Base-by-base conservation (phyloP, 352 stramenopile genomes). In the Saprolegnia parasitica region DNA sequence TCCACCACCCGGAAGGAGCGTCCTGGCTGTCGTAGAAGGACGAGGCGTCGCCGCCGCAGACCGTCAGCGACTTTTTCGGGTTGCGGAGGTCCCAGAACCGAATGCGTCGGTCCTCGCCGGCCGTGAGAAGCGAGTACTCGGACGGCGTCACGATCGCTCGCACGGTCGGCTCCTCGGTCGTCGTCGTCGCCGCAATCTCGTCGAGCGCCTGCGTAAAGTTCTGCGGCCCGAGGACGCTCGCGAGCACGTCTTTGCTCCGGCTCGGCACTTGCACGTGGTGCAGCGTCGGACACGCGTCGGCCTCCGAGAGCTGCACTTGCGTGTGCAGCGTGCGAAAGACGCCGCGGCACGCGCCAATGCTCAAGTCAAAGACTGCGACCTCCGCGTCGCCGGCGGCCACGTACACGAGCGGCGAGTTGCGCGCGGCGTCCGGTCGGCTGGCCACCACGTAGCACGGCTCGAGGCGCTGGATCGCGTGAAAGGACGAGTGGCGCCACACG, bases 1-100 rank as follows among this genome's bases (percentile, higher is more conserved):
- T 82, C 87, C 87, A 96, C 87, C 87, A 96, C 63, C 92, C 87
- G 20, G 71, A 80, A 0, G 83, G 84, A 2, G 87, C 83, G 0
- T 71, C 75, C 63, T 94, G 86, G 72, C 89, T 93, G 70, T 94
- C 86, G 76, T 95, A 96, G 47, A 93, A 93, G 8, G 85, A 90
- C 65, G 85, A 80, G 55, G 91, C 85, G 42, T 80, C 79, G 55
- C 95, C 87, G 26, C 96, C 95, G 50, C 81, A 97, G 16, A 98
- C 81, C 20, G 89, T 97, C 77, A 95, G 98, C 68, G 92, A 98
- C 72, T 96, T 88, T 45, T 95, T 96, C 26, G 93, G 84, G 24
- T 92, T 91, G 39, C 81, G 88, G 65, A 99, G 96, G 76, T 99
- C 94, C 96, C 96, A 99, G 79, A 98, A 98, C 29, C 96, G 86